Percentiles rank a stretch among this genome's conserved stretches.
These are phyloP conservation scores for Tremellales sp. DNA, from an alignment of 1,284 basidiomycete species.

Conservation along the genomic window DNA sequence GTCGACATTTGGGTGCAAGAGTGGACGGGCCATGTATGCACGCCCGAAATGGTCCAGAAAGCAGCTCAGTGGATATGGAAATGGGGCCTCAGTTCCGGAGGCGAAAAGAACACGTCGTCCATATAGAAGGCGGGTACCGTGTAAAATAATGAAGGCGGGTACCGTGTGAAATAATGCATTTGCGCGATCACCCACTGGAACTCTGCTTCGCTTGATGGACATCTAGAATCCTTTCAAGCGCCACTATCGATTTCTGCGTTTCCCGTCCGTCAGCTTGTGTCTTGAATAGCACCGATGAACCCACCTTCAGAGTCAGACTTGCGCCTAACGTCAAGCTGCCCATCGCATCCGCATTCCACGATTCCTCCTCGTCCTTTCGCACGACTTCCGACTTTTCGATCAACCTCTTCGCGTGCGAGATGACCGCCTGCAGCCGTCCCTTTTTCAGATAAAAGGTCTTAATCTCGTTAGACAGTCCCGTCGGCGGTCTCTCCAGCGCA, in stretches of 20 bases:
- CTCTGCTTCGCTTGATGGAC: too few species aligned
- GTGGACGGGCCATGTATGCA: constrained; percentile 45
- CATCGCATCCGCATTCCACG: constrained; percentile 57
- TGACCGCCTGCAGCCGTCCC: constrained; percentile 64
- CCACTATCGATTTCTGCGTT: too few species aligned
- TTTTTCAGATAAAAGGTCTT: constrained; percentile 66
- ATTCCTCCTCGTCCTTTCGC: constrained; percentile 43
- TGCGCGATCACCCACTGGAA: too few species aligned
- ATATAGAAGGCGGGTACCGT: neutral
- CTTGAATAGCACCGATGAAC: constrained; percentile 4
- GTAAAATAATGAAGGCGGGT: too few species aligned
- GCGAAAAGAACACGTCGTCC: neutral
- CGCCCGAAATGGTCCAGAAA: constrained; percentile 44
- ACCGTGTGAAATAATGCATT: too few species aligned
- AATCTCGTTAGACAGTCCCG: constrained; percentile 69
- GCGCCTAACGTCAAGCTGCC: constrained; percentile 74
- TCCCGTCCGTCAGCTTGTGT: too few species aligned
- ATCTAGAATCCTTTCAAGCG: constrained; percentile 16
- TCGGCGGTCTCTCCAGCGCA: constrained; percentile 71
- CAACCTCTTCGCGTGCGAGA: constrained; percentile 60
- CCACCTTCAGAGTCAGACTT: constrained; percentile 61
- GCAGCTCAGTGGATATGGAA: constrained; percentile 47
- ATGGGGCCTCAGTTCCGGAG: constrained; percentile 28
- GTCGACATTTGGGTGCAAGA: constrained; percentile 46
- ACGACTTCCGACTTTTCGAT: constrained; percentile 55